Base-by-base conservation (phyloP, 2,329 filamentous ascomycete species). In the Stenocarpella maydis region DNA sequence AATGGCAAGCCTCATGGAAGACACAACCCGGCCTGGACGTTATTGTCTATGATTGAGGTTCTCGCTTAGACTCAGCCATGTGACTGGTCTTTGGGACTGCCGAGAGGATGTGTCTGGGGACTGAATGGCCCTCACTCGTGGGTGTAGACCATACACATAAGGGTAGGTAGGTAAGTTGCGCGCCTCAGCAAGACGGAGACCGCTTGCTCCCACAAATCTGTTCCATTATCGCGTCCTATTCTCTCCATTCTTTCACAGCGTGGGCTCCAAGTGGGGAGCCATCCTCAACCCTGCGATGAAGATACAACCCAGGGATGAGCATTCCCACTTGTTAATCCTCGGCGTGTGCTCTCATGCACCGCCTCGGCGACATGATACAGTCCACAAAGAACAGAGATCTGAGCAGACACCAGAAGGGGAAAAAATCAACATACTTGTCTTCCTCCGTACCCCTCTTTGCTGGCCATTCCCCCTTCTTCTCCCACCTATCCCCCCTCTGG, bases 381-480 rank as follows among this genome's bases (percentile, higher is more conserved):
- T 63, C 68, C 69, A 65, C 63, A 63, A 76, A 78, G 77, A 78
- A 78, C 77, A 78, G 77, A 78, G 72, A 78, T 78, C 77, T 74
- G 77, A 78, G 77, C 77, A 77, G 75, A 72, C 71, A 55, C 55
- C 49, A 24, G 6, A 31, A 37, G 28, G 45, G 9, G 31, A 50
- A 58, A 50, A 58, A 65, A 53, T 63, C 34, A 43, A 53, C 55
- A 43, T n/a, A 34, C 26, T 43, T 14, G 26, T 63, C 31, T 52
- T 21, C 50, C 50, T 24, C 66, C 21, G 26, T 41, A 55, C 55
- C 54, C 47, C n/a, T 34, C 53, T 69, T n/a, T 54, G 53, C n/a
- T 7, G 19, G 24, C 3, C 41, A 37, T 17, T 10, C 9, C 34
- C 10, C 39, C 26, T 24, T 41, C 26, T 15, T 55, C 68, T 8